phyloP scores from a whole-genome alignment of 371 early-diverging fungal genomes.

The Syncephalastrum contaminatum region DNA sequence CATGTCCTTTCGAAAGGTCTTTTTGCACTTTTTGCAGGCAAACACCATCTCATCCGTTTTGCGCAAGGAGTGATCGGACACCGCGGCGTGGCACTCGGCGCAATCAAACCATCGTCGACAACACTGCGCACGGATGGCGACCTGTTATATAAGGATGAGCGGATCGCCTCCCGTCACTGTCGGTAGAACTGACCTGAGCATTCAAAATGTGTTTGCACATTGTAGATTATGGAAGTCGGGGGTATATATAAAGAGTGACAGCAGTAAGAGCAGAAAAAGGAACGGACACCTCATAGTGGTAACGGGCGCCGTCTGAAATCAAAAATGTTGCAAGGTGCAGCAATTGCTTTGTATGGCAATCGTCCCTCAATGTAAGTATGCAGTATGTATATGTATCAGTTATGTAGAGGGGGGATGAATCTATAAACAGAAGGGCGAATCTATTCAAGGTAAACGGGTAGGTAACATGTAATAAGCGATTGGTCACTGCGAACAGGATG shows the following conservation, averaged over 20 bases:
- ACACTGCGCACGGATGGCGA: conserved; percentile 90
- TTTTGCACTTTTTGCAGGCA: conserved; percentile 98
- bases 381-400: no score
- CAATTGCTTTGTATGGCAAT: no score
- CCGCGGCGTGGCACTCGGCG: conserved; percentile 92
- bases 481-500: no score
- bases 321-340: no score
- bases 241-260: conserved; percentile 2
- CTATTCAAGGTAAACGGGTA: no score
- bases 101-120: conserved; percentile 98
- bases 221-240: neutral
- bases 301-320: no score
- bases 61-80: conserved; percentile 73
- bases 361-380: no score
- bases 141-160: conserved; percentile 49
- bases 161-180: neutral
- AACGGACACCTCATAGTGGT: neutral
- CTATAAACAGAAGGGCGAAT: no score
- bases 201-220: conserved; percentile 97
- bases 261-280: neutral
- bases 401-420: no score
- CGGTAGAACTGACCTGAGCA: conserved; percentile 73
- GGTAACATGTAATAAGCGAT: no score
- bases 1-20: conserved; percentile 93
- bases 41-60: conserved; percentile 92